Evolutionary conservation across 345 rosid genomes (phyloP).

Genomic region (Rhizophora apiculata): DNA sequence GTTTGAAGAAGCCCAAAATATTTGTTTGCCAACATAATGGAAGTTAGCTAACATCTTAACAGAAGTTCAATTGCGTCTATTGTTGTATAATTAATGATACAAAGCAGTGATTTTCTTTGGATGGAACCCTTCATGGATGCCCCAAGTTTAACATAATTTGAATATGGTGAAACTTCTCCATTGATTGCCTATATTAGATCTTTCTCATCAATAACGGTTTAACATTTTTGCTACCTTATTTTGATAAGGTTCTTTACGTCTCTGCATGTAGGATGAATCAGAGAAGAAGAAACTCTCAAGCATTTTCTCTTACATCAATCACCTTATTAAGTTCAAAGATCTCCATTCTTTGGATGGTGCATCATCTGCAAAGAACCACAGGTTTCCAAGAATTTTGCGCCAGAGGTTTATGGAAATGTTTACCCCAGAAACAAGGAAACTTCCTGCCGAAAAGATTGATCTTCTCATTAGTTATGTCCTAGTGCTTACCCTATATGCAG

Average conservation of each 20-base stretch:
- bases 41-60: neutral
- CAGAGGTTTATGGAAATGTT: slow-evolving; percentile 52
- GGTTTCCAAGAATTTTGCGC: slow-evolving; percentile 49
- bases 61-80: neutral
- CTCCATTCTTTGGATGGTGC: slow-evolving; percentile 44
- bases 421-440: slow-evolving; percentile 36
- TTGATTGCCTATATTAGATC: neutral
- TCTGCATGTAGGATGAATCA: slow-evolving; percentile 45
- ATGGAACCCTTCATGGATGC: neutral
- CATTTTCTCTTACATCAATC: slow-evolving; percentile 55
- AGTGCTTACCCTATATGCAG: slow-evolving; percentile 73
- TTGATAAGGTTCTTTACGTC: neutral
- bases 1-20: neutral
- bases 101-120: too few species aligned
- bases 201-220: neutral
- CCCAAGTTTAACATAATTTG: neutral
- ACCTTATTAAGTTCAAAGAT: slow-evolving; percentile 81
- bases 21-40: too few species aligned
- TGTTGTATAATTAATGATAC: neutral
- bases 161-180: neutral
- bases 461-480: slow-evolving; percentile 75
- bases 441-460: slow-evolving; percentile 46
- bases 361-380: slow-evolving; percentile 56
- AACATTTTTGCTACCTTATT: neutral
- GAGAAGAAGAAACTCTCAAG: slow-evolving; percentile 45